Conservation (phyloP, 1,284 basidiomycete genomes). For the Tilletia indica region DNA sequence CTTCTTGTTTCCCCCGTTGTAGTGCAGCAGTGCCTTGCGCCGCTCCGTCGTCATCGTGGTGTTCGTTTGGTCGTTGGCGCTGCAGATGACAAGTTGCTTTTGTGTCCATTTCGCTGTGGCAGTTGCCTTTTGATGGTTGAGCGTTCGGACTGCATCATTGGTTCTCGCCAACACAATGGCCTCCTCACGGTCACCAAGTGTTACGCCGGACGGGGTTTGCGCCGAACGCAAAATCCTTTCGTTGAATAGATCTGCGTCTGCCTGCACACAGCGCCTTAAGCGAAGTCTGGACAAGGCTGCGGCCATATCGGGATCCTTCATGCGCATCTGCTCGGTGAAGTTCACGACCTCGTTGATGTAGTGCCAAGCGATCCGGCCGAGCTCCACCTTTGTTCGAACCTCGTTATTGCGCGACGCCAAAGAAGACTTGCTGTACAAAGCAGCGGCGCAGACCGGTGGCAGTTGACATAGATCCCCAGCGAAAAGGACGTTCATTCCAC, state of each 20-base stretch:
- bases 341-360: neutral
- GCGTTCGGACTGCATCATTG: neutral
- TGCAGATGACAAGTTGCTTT: neutral
- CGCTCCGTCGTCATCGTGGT: neutral
- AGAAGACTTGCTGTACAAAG: neutral
- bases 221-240: neutral
- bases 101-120: neutral
- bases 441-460: neutral
- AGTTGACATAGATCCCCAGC: constrained; percentile 8
- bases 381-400: neutral
- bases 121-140: neutral
- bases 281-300: neutral
- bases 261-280: neutral
- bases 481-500: neutral
- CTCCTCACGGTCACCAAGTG: neutral
- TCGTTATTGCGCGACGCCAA: no score
- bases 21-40: neutral
- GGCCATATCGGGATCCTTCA: neutral
- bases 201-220: neutral
- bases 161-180: neutral
- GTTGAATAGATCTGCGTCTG: neutral
- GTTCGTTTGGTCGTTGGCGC: neutral
- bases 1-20: neutral
- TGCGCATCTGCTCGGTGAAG: neutral
- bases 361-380: neutral